Conservation (phyloP, 192 early-diverging fungal species). For the Gigaspora rosea region DNA sequence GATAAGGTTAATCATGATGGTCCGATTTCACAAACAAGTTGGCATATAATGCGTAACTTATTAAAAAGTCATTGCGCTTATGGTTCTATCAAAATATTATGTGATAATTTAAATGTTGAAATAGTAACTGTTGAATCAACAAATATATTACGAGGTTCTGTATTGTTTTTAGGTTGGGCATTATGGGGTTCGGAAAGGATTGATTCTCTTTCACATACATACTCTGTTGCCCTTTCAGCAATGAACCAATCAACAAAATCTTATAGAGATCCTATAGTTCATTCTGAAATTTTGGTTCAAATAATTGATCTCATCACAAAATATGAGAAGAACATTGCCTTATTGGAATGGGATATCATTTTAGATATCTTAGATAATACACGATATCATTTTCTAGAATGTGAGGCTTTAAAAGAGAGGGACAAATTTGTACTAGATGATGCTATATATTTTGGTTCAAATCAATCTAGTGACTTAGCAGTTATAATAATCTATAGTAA, state of each 20-base stretch:
- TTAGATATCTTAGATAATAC: constrained; percentile 46
- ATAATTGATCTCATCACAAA: constrained; percentile 19
- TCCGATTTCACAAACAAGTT: constrained; percentile 42
- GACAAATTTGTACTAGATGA: neutral
- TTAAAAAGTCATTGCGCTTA: constrained; percentile 64
- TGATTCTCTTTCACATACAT: constrained; percentile 42
- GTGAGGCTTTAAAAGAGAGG: neutral
- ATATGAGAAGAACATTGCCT: constrained; percentile 33
- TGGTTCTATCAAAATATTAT: constrained; percentile 57
- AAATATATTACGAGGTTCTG: constrained; percentile 53
- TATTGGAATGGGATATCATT: constrained; percentile 54
- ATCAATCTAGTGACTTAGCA: neutral
- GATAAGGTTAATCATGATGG: constrained; percentile 39
- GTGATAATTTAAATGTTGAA: constrained; percentile 45
- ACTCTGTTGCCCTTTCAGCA: constrained; percentile 41
- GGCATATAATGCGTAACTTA: constrained; percentile 65
- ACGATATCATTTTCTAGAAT: constrained; percentile 16
- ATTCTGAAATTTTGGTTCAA: constrained; percentile 19
- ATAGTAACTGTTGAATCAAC: constrained; percentile 24
- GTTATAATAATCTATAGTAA: constrained; percentile 37
- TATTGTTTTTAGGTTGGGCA: constrained; percentile 55
- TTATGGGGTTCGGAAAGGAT: constrained; percentile 56
- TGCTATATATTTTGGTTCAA: neutral
- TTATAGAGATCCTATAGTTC: neutral
- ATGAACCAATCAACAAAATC: constrained; percentile 37